Conservation (phyloP, 441 rosid species). For the Flueggea neowawraea region DNA sequence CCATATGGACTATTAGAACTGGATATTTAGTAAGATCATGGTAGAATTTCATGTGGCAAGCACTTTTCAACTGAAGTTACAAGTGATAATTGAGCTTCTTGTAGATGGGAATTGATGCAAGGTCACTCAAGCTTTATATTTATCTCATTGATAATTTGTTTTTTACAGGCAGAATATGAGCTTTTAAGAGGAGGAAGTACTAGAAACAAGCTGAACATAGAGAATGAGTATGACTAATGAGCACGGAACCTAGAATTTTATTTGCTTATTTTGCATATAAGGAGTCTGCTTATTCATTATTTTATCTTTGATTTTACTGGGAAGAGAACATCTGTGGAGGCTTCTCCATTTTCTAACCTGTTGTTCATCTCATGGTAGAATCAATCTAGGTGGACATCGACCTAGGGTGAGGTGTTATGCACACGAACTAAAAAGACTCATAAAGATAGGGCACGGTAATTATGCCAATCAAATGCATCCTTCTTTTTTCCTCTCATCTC, state of each 20-base stretch:
- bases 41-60: too few species aligned
- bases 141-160: constrained; percentile 10
- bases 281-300: constrained; percentile 1
- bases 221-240: constrained; percentile 59
- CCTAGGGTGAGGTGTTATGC: constrained; percentile 95
- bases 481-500: not conserved
- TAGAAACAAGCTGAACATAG: constrained; percentile 76
- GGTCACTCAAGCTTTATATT: constrained; percentile 8
- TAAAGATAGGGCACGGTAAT: constrained; percentile 92
- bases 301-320: too few species aligned
- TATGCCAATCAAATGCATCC: not conserved
- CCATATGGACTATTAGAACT: too few species aligned
- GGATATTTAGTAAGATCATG: too few species aligned
- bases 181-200: constrained; percentile 57
- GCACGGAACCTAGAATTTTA: not conserved
- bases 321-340: too few species aligned
- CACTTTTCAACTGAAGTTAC: too few species aligned
- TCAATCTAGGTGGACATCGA: constrained; percentile 88
- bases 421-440: constrained; percentile 68
- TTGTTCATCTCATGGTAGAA: constrained; percentile 46
- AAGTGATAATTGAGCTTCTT: too few species aligned
- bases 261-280: not conserved
- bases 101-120: too few species aligned
- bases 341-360: not conserved
- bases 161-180: constrained; percentile 76